These are phyloP conservation scores for Fusarium hainanense DNA, from an alignment of 2,329 filamentous ascomycete genomes.

Conservation along the genomic window DNA sequence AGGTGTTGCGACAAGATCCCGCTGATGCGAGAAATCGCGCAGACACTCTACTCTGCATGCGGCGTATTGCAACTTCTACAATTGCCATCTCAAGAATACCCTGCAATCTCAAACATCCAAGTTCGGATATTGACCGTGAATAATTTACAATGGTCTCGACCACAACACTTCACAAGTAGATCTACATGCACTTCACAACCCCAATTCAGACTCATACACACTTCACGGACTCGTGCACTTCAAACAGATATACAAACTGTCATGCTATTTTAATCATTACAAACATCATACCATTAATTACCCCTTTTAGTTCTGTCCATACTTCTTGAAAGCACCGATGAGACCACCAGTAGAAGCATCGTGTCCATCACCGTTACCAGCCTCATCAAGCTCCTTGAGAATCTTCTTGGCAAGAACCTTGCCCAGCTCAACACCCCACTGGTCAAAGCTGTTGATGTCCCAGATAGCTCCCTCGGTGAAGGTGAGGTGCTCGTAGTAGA, in stretches of 20 bases:
- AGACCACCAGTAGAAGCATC: constrained; percentile 90
- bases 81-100: constrained; percentile 1
- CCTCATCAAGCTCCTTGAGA: constrained; percentile 82
- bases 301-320: constrained; percentile 57
- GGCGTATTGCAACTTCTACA: neutral
- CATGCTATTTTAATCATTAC: constrained; percentile 40
- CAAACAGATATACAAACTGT: constrained; percentile 15
- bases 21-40: constrained; percentile 28
- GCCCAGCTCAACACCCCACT: constrained; percentile 99
- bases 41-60: neutral
- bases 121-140: too few relatives aligned
- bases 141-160: neutral
- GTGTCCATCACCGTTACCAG: constrained; percentile 77
- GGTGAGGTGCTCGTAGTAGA: constrained; percentile 98
- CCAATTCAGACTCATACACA: neutral
- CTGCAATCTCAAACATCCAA: neutral
- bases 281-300: constrained; percentile 25
- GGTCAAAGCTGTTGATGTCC: constrained; percentile 99
- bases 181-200: neutral
- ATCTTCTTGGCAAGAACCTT: constrained; percentile 97
- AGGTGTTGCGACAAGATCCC: constrained; percentile 7
- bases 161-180: neutral
- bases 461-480: constrained; percentile 98
- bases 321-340: constrained; percentile 92
- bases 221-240: neutral